phyloP scores from a whole-genome alignment of 495 filamentous ascomycete genomes.

The Podospora pseudocomata region DNA sequence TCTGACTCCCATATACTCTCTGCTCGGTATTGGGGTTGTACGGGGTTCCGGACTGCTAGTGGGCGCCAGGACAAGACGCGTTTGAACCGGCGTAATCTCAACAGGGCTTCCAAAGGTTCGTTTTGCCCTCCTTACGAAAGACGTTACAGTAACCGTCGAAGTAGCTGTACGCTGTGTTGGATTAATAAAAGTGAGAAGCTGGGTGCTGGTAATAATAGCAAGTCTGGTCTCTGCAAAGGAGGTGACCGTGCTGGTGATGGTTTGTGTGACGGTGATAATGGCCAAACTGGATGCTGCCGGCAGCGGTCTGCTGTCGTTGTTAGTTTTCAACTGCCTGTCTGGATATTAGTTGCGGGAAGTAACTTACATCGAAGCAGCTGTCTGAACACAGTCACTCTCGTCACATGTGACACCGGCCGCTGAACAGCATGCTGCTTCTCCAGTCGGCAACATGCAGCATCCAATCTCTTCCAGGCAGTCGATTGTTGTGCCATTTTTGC shows the following conservation, averaged over 20 bases:
- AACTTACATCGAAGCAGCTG: background rate
- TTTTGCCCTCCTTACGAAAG: constrained; percentile 1
- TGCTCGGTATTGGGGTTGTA: background rate
- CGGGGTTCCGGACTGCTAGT: background rate
- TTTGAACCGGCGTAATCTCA: background rate
- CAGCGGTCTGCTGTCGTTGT: background rate
- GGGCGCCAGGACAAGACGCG: background rate
- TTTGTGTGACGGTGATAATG: background rate
- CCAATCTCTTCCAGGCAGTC: background rate
- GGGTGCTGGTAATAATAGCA: constrained; percentile 1
- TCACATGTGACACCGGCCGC: background rate
- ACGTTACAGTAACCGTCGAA: constrained; percentile 4
- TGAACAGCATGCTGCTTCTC: constrained; percentile 4
- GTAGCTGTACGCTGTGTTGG: background rate
- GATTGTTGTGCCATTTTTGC: background rate
- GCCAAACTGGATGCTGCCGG: background rate
- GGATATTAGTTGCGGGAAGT: background rate
- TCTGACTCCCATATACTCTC: background rate
- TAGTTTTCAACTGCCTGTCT: background rate
- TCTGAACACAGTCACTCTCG: background rate
- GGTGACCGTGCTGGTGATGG: constrained; percentile 1
- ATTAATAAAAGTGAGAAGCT: constrained; percentile 5
- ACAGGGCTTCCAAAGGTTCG: background rate
- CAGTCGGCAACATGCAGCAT: constrained; percentile 3
- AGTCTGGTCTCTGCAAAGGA: background rate